phyloP scores from a whole-genome alignment of 805 yeast genomes.

The Nakazawaea wickerhamii region DNA sequence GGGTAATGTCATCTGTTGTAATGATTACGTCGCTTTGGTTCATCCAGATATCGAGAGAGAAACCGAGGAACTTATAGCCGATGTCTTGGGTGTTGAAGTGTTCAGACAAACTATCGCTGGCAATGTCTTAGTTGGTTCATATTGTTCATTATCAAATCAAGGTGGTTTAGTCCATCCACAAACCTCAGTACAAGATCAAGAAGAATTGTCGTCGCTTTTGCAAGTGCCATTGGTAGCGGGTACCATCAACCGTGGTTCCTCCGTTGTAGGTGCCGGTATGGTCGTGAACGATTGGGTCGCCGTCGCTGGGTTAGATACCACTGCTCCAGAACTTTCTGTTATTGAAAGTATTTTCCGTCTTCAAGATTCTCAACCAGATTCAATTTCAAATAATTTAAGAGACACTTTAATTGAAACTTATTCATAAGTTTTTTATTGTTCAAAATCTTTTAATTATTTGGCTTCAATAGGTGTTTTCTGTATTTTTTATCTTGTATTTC shows the following conservation, averaged over 20 bases:
- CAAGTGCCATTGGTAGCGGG: constrained; percentile 99
- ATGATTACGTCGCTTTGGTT: constrained; percentile 97
- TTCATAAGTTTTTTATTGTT: constrained; percentile 36
- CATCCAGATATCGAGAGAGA: constrained; percentile 99
- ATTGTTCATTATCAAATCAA: constrained; percentile 90
- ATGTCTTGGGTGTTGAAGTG: constrained; percentile 96
- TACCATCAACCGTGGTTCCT: constrained; percentile 94
- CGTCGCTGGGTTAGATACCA: constrained; percentile 93
- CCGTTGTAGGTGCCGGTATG: constrained; percentile 98
- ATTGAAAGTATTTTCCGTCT: constrained; percentile 93
- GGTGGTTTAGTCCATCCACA: constrained; percentile 99
- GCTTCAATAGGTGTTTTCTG: background rate
- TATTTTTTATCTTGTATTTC: background rate
- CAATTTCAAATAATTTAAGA: constrained; percentile 79
- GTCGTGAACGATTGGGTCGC: constrained; percentile 98
- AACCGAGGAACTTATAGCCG: constrained; percentile 97
- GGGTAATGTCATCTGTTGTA: constrained; percentile 97
- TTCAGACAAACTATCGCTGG: constrained; percentile 99
- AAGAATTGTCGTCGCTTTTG: constrained; percentile 88
- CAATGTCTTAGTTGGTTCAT: constrained; percentile 94
- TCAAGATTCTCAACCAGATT: constrained; percentile 86
- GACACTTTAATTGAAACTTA: constrained; percentile 91
- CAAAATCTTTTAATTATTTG: background rate
- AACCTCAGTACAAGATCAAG: constrained; percentile 96
- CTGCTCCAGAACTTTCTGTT: constrained; percentile 97